Conservation (phyloP, 345 rosid genomes). For the Balakata baccata region DNA sequence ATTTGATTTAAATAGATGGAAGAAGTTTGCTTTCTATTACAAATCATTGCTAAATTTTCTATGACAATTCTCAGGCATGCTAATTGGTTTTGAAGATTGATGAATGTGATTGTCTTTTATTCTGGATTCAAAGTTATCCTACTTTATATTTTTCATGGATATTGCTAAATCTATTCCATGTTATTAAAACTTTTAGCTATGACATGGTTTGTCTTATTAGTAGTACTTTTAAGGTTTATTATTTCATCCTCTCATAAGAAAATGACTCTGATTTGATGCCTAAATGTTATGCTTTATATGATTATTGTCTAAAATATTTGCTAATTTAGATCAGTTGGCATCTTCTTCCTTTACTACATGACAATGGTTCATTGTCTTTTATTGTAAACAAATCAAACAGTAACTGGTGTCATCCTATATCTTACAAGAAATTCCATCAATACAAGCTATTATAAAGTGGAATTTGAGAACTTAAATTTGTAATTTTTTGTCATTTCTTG, state of each 20-base stretch:
- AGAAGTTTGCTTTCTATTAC: slow-evolving; percentile 2
- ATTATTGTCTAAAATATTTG: too few relatives aligned
- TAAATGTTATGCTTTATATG: too few relatives aligned
- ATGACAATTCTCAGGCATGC: background rate
- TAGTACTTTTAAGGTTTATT: background rate
- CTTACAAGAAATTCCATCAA: too few relatives aligned
- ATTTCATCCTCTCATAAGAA: background rate
- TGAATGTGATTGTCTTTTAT: background rate
- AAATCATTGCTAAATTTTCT: background rate
- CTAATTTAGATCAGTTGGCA: too few relatives aligned
- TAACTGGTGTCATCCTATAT: too few relatives aligned
- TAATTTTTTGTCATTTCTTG: too few relatives aligned
- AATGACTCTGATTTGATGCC: background rate
- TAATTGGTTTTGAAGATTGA: background rate
- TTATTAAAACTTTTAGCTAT: background rate
- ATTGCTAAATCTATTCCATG: background rate
- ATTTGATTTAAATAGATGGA: slow-evolving; percentile 12
- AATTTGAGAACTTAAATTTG: too few relatives aligned
- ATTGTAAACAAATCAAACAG: too few relatives aligned
- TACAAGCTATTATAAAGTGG: too few relatives aligned
- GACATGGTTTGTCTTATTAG: background rate
- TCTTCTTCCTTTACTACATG: too few relatives aligned
- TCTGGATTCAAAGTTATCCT: background rate
- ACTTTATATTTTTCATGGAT: background rate
- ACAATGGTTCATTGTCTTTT: too few relatives aligned